phyloP scores from a whole-genome alignment of 1,284 basidiomycete genomes.

The Rhodotorula sp. region DNA sequence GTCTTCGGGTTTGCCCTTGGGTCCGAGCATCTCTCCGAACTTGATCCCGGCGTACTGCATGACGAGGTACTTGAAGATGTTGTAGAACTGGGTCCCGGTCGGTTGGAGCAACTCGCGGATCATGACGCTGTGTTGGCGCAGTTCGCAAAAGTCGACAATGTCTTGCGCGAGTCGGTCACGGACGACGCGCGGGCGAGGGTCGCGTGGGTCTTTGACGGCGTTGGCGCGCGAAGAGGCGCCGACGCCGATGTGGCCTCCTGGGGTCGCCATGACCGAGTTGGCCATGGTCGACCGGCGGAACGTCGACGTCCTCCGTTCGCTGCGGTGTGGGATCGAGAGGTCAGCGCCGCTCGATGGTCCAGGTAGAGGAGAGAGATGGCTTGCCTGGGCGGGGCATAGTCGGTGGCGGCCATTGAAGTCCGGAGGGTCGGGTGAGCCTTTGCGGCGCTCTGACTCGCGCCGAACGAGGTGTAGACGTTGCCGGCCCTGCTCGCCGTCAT shows the following conservation, averaged over 20 bases:
- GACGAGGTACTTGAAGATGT: constrained; percentile 46
- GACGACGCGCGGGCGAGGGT: constrained; percentile 5
- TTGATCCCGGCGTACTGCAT: constrained; percentile 18
- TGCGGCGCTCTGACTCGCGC: constrained; percentile 25
- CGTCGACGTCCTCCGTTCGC: constrained; percentile 35
- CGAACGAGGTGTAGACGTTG: constrained; percentile 7
- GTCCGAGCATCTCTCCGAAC: constrained; percentile 18
- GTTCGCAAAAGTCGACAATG: constrained; percentile 31
- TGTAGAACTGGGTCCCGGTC: constrained; percentile 45
- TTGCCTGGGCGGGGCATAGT: constrained; percentile 29
- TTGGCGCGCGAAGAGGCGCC: constrained; percentile 1
- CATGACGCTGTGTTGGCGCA: constrained; percentile 15
- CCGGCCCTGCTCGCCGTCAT: constrained; percentile 26
- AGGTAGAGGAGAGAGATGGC: background rate
- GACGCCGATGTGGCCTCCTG: constrained; percentile 25
- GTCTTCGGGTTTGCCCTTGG: constrained; percentile 41
- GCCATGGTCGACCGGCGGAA: constrained; percentile 31
- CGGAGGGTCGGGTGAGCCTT: constrained; percentile 13
- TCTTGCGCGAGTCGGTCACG: constrained; percentile 30
- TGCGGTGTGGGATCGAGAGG: background rate
- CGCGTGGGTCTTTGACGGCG: constrained; percentile 32
- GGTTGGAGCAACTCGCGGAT: constrained; percentile 42
- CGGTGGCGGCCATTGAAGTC: constrained; percentile 16
- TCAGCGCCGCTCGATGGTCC: background rate
- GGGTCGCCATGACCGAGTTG: constrained; percentile 12